These are phyloP conservation scores for Erodium maritimum DNA, from an alignment of 345 rosid genomes.

Conservation along the genomic window DNA sequence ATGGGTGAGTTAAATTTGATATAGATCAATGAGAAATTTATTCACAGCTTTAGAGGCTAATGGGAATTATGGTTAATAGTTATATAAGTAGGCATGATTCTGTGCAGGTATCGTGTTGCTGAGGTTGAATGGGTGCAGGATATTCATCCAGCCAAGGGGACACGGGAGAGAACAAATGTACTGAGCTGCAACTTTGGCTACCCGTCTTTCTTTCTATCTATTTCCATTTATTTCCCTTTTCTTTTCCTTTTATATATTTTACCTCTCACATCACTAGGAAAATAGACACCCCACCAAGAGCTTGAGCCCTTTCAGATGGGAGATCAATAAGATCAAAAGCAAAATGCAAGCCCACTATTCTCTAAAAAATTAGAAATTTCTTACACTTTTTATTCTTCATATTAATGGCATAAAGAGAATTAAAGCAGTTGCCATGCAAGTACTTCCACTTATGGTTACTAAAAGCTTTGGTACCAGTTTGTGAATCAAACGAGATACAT, in stretches of 20 bases:
- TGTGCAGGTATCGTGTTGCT: conserved; percentile 70
- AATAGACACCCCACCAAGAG: not conserved
- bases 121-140: conserved; percentile 91
- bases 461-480: too few species aligned
- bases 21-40: conserved; percentile 5
- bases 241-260: not conserved
- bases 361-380: too few species aligned
- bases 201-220: not conserved
- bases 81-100: not conserved
- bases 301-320: not conserved
- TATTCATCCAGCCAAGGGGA: conserved; percentile 30
- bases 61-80: not conserved
- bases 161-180: conserved; percentile 42
- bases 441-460: too few species aligned
- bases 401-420: too few species aligned
- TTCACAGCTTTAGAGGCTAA: not conserved
- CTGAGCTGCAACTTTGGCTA: conserved; percentile 8
- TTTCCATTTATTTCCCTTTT: too few species aligned
- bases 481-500: too few species aligned
- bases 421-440: too few species aligned
- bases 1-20: conserved; percentile 81
- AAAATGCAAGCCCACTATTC: not conserved
- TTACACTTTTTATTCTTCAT: too few species aligned
- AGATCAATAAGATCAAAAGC: not conserved
- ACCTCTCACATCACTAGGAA: not conserved